These are phyloP conservation scores for Acer saccharum DNA, from an alignment of 345 rosid genomes.

Conservation along the genomic window DNA sequence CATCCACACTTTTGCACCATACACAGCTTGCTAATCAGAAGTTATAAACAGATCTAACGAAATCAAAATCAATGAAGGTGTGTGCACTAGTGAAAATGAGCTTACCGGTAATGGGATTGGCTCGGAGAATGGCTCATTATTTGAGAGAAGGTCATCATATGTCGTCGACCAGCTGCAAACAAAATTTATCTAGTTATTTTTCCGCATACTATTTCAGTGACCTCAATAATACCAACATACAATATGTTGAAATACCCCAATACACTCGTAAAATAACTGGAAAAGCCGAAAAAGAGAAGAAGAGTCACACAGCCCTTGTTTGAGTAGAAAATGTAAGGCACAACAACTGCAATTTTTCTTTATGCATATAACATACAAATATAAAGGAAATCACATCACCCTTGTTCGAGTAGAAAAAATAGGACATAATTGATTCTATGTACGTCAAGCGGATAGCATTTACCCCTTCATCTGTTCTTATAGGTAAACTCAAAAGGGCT, in stretches of 20 bases:
- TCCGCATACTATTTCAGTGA: background rate
- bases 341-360: background rate
- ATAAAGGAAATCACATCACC: background rate
- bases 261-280: background rate
- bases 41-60: background rate
- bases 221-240: background rate
- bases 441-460: background rate
- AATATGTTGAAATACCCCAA: background rate
- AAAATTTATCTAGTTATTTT: slow-evolving; percentile 31
- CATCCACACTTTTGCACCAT: background rate
- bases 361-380: background rate
- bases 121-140: slow-evolving; percentile 75
- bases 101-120: slow-evolving; percentile 86
- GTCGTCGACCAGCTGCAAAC: slow-evolving; percentile 85
- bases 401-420: background rate
- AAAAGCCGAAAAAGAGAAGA: background rate
- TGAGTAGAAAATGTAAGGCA: background rate
- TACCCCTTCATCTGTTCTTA: background rate
- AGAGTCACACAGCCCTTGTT: background rate
- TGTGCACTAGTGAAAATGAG: slow-evolving; percentile 6
- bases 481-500: background rate
- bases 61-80: background rate
- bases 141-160: slow-evolving; percentile 81
- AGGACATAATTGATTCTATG: background rate
- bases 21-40: background rate